Evolutionary conservation across 1,139 yeast species (phyloP).

Genomic region (Hansenula lynferdii): DNA sequence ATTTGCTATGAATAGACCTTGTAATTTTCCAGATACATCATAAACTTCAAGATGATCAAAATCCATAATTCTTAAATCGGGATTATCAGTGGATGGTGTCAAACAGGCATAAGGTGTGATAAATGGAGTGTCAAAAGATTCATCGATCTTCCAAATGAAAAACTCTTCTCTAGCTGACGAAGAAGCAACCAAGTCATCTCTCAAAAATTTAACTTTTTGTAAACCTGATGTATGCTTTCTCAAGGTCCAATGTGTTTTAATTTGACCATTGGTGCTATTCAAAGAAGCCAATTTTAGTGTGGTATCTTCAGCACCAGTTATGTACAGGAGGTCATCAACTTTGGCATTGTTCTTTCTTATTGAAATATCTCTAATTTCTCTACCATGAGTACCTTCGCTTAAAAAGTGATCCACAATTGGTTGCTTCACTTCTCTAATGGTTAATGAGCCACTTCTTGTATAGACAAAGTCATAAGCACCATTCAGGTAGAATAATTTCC

Average conservation of each 20-base stretch:
- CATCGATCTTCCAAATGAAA: conserved; percentile 62
- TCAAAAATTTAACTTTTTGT: conserved; percentile 66
- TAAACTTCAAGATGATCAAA: conserved; percentile 44
- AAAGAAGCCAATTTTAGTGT: conserved; percentile 57
- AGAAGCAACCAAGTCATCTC: conserved; percentile 47
- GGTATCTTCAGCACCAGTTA: conserved; percentile 90
- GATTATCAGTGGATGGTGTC: conserved; percentile 46
- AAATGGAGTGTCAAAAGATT: conserved; percentile 34
- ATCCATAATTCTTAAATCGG: conserved; percentile 89
- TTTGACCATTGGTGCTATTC: conserved; percentile 31
- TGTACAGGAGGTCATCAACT: conserved; percentile 31
- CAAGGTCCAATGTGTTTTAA: conserved; percentile 53
- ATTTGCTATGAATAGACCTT: conserved; percentile 52
- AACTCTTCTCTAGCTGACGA: conserved; percentile 93
- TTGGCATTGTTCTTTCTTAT: conserved; percentile 29
- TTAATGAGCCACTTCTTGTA: conserved; percentile 48
- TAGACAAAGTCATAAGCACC: conserved; percentile 37
- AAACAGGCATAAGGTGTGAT: conserved; percentile 42
- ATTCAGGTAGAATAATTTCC: conserved; percentile 45
- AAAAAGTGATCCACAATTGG: conserved; percentile 27
- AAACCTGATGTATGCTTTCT: conserved; percentile 86
- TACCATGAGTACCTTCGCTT: conserved; percentile 75
- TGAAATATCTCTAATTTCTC: conserved; percentile 74
- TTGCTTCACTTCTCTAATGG: conserved; percentile 27
- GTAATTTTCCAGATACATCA: conserved; percentile 15